These are phyloP conservation scores for Neurospora discreta DNA, from an alignment of 495 filamentous ascomycete genomes.

Conservation along the genomic window DNA sequence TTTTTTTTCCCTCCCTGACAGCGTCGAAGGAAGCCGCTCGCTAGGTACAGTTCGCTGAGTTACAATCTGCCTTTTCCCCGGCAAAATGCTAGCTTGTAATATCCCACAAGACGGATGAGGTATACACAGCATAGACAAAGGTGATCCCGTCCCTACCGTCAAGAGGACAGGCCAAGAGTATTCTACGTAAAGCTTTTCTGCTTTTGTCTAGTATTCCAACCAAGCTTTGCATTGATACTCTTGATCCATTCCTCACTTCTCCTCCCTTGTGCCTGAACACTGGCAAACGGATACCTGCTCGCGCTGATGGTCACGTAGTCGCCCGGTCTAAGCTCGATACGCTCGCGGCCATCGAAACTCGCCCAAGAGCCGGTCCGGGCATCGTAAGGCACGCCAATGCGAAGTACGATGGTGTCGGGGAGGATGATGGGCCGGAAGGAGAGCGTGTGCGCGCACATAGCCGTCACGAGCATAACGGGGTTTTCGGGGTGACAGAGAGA, in stretches of 20 bases:
- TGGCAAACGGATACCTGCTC: constrained; percentile 84
- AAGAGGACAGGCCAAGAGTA: constrained; percentile 19
- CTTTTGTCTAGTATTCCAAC: constrained; percentile 90
- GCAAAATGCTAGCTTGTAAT: neutral
- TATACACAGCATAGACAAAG: neutral
- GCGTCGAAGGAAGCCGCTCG: neutral
- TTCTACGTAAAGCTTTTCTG: constrained; percentile 41
- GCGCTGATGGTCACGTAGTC: constrained; percentile 96
- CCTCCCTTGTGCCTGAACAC: constrained; percentile 64
- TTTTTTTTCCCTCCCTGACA: neutral
- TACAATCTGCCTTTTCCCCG: neutral
- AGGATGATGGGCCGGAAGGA: constrained; percentile 93
- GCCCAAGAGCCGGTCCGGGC: constrained; percentile 86
- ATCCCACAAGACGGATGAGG: neutral
- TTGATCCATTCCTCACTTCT: constrained; percentile 87
- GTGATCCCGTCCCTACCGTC: neutral
- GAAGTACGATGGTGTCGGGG: constrained; percentile 86
- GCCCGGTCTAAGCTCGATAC: constrained; percentile 74
- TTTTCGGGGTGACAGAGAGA: constrained; percentile 95
- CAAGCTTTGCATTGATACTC: constrained; percentile 76
- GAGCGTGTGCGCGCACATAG: constrained; percentile 92
- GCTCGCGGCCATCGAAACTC: constrained; percentile 89
- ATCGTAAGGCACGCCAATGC: constrained; percentile 86
- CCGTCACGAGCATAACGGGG: constrained; percentile 88
- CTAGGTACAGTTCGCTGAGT: neutral